These are phyloP conservation scores for Candida lessepsii DNA, from an alignment of 805 yeast genomes.

Conservation along the genomic window DNA sequence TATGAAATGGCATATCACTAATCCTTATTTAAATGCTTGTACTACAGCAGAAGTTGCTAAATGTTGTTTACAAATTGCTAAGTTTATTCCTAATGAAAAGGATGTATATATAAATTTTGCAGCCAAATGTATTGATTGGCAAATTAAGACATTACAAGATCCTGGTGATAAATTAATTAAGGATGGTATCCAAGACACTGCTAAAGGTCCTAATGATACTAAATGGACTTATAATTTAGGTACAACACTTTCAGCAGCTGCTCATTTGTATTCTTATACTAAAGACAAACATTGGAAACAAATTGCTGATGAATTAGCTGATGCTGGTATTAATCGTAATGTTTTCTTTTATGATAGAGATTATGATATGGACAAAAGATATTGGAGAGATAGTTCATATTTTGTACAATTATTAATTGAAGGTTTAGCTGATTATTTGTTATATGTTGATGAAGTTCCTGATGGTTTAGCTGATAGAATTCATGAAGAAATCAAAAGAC, in stretches of 20 bases:
- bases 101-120: constrained; percentile 55
- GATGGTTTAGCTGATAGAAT: constrained; percentile 34
- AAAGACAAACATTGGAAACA: constrained; percentile 49
- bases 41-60: constrained; percentile 68
- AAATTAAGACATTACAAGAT: constrained; percentile 51
- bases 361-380: constrained; percentile 51
- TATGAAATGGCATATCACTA: constrained; percentile 62
- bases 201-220: constrained; percentile 43
- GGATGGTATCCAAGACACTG: constrained; percentile 58
- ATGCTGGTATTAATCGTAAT: constrained; percentile 57
- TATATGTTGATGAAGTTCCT: constrained; percentile 46
- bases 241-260: constrained; percentile 56
- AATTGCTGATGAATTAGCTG: constrained; percentile 49
- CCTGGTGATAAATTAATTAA: constrained; percentile 51
- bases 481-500: constrained; percentile 49
- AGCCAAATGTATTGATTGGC: constrained; percentile 58
- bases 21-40: constrained; percentile 60
- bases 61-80: constrained; percentile 57
- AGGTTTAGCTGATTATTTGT: constrained; percentile 64
- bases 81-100: constrained; percentile 49
- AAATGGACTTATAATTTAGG: constrained; percentile 73
- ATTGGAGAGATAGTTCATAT: constrained; percentile 63
- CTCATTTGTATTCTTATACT: constrained; percentile 50
- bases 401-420: constrained; percentile 64
- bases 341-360: constrained; percentile 64